phyloP scores from a whole-genome alignment of 176 grass and related monocot species.

The Carex scoparia region DNA sequence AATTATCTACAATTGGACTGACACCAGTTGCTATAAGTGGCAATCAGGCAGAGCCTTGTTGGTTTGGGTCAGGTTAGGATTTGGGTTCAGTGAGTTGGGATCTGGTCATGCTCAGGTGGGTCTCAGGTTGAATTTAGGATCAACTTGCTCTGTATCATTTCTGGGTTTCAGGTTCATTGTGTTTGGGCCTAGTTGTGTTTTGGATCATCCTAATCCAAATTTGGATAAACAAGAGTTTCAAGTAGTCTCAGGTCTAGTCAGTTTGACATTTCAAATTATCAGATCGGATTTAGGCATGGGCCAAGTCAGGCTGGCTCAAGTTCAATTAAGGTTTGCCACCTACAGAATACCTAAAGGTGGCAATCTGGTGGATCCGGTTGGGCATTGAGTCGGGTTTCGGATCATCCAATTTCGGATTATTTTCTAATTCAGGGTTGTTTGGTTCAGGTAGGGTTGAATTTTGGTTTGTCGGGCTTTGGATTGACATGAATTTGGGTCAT shows the following conservation, averaged over 20 bases:
- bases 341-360: no score
- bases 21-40: neutral
- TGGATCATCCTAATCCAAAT: neutral
- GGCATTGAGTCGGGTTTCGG: neutral
- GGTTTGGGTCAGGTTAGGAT: neutral
- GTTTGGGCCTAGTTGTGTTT: neutral
- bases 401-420: neutral
- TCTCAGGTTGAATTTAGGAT: neutral
- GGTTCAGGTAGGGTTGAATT: neutral
- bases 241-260: neutral
- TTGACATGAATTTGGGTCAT: neutral
- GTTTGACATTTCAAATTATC: no score
- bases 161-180: neutral
- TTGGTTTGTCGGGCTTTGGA: neutral
- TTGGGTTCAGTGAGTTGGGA: neutral
- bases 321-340: no score
- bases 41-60: neutral
- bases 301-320: no score
- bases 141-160: neutral
- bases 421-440: neutral
- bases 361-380: no score
- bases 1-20: neutral
- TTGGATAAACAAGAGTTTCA: neutral
- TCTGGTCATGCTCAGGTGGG: neutral
- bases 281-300: no score